Evolutionary conservation across 176 grass and related monocot species (phyloP).

Genomic region (Raddia distichophylla): DNA sequence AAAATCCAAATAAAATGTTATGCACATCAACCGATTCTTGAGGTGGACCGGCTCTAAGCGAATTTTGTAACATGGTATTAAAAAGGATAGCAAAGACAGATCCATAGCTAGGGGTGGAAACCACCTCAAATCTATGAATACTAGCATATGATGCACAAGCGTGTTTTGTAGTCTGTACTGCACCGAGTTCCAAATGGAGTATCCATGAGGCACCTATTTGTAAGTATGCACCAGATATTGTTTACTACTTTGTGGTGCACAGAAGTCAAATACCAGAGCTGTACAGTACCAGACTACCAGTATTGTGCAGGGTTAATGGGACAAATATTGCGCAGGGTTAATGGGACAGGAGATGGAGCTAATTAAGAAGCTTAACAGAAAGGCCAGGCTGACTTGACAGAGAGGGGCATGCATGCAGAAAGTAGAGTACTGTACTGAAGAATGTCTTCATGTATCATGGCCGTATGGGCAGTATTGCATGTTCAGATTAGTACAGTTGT

Average conservation of each 20-base stretch:
- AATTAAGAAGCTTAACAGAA: conserved; percentile 25
- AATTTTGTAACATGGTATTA: too few species aligned
- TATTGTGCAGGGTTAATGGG: background rate
- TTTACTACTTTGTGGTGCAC: conserved; percentile 13
- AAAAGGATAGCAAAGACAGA: too few species aligned
- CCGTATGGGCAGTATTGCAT: background rate
- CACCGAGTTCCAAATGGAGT: background rate
- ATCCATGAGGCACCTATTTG: background rate
- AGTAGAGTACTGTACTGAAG: conserved; percentile 36
- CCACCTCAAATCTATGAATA: too few species aligned
- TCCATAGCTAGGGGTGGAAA: too few species aligned
- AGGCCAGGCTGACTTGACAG: conserved; percentile 33
- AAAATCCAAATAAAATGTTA: too few species aligned
- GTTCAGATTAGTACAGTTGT: conserved; percentile 37
- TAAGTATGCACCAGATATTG: conserved; percentile 8
- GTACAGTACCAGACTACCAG: background rate
- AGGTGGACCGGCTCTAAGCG: too few species aligned
- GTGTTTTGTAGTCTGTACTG: background rate
- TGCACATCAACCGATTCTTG: too few species aligned
- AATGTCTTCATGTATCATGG: conserved; percentile 44
- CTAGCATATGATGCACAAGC: background rate
- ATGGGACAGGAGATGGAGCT: conserved; percentile 20
- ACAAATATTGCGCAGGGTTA: background rate
- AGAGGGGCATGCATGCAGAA: conserved; percentile 19
- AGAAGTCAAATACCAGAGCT: conserved; percentile 49